Conservation (phyloP, 2,329 filamentous ascomycete genomes). For the Calonectria ilicicola region DNA sequence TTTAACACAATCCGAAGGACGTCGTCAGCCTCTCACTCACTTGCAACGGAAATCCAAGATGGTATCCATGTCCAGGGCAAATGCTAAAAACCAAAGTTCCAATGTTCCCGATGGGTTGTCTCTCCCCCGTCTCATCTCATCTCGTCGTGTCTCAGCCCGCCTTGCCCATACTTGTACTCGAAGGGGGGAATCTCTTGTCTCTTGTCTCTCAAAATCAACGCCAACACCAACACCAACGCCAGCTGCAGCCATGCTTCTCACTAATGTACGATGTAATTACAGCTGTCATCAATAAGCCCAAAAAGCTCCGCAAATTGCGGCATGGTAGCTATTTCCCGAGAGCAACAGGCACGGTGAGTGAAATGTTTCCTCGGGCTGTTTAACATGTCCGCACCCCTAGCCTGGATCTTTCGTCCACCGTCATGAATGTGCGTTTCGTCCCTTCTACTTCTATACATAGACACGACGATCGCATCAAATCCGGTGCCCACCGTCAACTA, state of each 20-base stretch:
- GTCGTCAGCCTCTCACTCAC: not conserved
- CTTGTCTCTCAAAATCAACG: slow-evolving; percentile 2
- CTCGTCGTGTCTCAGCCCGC: slow-evolving; percentile 4
- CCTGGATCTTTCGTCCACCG: slow-evolving; percentile 9
- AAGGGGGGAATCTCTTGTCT: not conserved
- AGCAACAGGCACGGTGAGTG: slow-evolving; percentile 4
- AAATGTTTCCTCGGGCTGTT: slow-evolving; percentile 15
- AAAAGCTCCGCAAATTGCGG: slow-evolving; percentile 14
- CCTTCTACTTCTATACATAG: slow-evolving; percentile 37
- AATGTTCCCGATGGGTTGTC: not conserved
- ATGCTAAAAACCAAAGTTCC: not conserved
- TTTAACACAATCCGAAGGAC: not conserved
- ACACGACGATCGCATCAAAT: slow-evolving; percentile 22
- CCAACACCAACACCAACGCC: slow-evolving; percentile 18
- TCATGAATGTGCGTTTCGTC: slow-evolving; percentile 17
- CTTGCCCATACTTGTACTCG: not conserved
- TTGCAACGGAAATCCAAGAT: not conserved
- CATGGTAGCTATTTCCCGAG: slow-evolving; percentile 22
- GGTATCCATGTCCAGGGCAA: not conserved
- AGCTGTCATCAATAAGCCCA: not conserved
- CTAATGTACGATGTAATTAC: slow-evolving; percentile 12
- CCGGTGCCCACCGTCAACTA: slow-evolving; percentile 1
- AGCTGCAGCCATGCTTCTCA: slow-evolving; percentile 18
- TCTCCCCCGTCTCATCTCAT: slow-evolving; percentile 8
- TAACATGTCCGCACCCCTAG: not conserved